phyloP scores from a whole-genome alignment of 192 early-diverging fungal genomes.

The Backusella mclennaniae region DNA sequence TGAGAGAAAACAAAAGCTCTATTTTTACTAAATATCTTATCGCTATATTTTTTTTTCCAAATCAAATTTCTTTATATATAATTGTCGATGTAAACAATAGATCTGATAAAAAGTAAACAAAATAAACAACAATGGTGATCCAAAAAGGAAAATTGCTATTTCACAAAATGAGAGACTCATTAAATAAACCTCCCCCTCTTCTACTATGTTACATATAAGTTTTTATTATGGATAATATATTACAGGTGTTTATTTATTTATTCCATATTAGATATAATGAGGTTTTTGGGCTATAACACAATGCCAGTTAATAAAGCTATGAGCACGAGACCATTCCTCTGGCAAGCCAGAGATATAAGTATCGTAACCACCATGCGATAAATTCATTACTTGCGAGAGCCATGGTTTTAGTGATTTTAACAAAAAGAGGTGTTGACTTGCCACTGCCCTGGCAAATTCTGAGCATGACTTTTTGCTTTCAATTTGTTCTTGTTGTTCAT shows the following conservation, averaged over 20 bases:
- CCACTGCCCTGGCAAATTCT: constrained; percentile 27
- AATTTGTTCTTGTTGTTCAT: background rate
- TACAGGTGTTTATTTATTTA: background rate
- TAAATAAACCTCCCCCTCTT: background rate
- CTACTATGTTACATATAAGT: background rate
- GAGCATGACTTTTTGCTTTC: constrained; percentile 9
- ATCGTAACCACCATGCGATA: constrained; percentile 17
- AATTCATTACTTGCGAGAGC: constrained; percentile 13
- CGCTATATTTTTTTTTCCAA: background rate
- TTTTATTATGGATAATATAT: background rate
- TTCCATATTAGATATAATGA: constrained; percentile 2
- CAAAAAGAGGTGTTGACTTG: constrained; percentile 20
- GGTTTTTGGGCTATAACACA: constrained; percentile 34
- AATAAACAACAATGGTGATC: background rate
- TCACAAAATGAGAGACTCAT: background rate
- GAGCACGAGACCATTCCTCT: constrained; percentile 25
- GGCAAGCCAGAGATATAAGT: constrained; percentile 11
- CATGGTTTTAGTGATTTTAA: constrained; percentile 27
- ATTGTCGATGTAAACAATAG: background rate
- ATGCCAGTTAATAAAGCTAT: constrained; percentile 36
- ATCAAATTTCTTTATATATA: background rate
- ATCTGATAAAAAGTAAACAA: background rate
- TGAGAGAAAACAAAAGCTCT: background rate
- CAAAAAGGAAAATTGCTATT: background rate
- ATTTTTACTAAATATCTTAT: background rate